Percentiles rank a stretch among this genome's conserved stretches.
Evolutionary conservation across 106 monocot species (phyloP).

Genomic region (Phalaenopsis equestris): DNA sequence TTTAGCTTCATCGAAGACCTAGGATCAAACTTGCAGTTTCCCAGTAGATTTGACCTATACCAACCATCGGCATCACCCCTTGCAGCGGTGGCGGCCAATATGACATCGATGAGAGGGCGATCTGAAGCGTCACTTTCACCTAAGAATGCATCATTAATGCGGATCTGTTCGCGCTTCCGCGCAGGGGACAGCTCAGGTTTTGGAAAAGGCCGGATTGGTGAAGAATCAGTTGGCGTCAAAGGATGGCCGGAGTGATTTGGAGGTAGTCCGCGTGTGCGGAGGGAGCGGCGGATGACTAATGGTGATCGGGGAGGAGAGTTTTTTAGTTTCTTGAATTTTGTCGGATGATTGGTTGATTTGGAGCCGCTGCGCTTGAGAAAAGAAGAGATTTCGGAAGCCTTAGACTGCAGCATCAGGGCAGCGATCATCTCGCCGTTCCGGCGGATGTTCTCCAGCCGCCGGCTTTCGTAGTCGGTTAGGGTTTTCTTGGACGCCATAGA

Average conservation of each 20-base stretch:
- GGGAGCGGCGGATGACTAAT: slow-evolving; percentile 42
- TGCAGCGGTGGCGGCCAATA: background rate
- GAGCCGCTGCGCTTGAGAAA: slow-evolving; percentile 11
- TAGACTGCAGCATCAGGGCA: slow-evolving; percentile 42
- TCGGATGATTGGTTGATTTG: background rate
- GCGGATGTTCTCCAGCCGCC: slow-evolving; percentile 66
- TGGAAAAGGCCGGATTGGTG: background rate
- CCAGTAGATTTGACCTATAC: background rate
- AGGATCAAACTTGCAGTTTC: slow-evolving; percentile 12
- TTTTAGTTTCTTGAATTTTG: background rate
- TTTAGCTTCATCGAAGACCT: slow-evolving; percentile 14
- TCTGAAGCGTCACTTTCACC: background rate
- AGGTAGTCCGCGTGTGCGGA: slow-evolving; percentile 41
- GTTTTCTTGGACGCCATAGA: slow-evolving; percentile 9
- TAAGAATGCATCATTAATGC: slow-evolving; percentile 14
- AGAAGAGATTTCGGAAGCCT: slow-evolving; percentile 49
- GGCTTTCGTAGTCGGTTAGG: slow-evolving; percentile 68
- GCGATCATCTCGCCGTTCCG: slow-evolving; percentile 74
- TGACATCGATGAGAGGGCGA: slow-evolving; percentile 10
- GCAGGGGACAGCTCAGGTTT: background rate
- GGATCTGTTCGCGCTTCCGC: slow-evolving; percentile 11
- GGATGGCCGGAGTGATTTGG: background rate
- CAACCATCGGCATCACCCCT: background rate
- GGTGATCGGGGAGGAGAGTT: slow-evolving; percentile 9
- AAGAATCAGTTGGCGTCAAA: background rate